Percentiles rank a stretch among this genome's conserved stretches.
phyloP scores from a whole-genome alignment of 1,139 yeast genomes.

The Saccharomyces hybrid region DNA sequence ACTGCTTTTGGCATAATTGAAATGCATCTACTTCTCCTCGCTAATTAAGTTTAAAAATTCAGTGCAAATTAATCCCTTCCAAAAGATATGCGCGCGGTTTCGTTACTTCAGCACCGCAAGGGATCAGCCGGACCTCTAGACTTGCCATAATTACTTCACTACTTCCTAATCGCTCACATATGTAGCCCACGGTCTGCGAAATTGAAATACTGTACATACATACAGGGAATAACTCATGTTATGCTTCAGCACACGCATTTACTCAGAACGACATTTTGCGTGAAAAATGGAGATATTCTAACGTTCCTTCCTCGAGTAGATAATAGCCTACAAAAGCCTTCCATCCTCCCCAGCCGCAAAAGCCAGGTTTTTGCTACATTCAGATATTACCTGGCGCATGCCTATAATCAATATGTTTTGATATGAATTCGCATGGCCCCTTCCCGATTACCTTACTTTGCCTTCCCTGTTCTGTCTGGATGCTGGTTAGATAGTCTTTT shows the following conservation, averaged over 20 bases:
- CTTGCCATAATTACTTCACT: background rate
- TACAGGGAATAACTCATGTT: background rate
- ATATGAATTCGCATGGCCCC: constrained; percentile 18
- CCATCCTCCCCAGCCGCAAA: too few species aligned
- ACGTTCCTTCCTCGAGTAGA: background rate
- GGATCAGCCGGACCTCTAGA: background rate
- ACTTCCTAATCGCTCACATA: background rate
- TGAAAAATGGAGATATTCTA: background rate
- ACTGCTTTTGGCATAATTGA: background rate
- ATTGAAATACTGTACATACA: too few species aligned
- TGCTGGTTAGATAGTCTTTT: constrained; percentile 18
- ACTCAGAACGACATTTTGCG: background rate
- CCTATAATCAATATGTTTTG: constrained; percentile 23
- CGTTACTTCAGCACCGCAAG: background rate
- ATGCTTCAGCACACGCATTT: background rate
- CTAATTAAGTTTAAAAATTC: background rate
- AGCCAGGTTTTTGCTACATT: background rate
- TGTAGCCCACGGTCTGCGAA: background rate
- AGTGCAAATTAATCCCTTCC: background rate
- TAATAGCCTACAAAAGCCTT: background rate
- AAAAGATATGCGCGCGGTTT: background rate
- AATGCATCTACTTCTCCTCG: background rate
- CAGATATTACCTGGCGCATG: constrained; percentile 25
- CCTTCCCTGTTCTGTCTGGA: constrained; percentile 3
- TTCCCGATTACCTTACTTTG: constrained; percentile 6